Evolutionary conservation across 495 filamentous ascomycete genomes (phyloP).

Genomic region (Podospora didyma): DNA sequence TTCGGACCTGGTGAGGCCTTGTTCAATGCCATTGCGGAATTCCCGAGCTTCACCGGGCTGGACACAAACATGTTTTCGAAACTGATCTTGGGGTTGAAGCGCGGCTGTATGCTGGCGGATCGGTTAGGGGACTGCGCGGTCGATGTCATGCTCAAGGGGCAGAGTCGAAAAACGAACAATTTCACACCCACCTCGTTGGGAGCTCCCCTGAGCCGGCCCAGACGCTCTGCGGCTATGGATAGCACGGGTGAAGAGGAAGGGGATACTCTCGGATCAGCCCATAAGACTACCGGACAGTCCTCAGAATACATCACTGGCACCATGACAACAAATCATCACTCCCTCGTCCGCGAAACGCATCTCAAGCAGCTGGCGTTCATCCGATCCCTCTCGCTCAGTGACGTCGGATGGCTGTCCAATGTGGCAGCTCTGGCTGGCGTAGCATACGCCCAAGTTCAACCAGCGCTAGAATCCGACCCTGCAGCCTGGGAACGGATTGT

Average conservation of each 20-base stretch:
- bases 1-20: slow-evolving; percentile 5
- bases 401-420: slow-evolving; percentile 21
- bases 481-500: slow-evolving; percentile 1
- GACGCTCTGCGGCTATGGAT: neutral
- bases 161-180: neutral
- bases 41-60: neutral
- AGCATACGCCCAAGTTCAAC: slow-evolving; percentile 3
- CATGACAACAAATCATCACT: neutral
- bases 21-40: neutral
- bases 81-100: slow-evolving; percentile 12
- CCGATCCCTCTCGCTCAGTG: slow-evolving; percentile 7
- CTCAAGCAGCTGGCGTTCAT: slow-evolving; percentile 18
- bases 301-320: neutral
- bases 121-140: slow-evolving; percentile 7
- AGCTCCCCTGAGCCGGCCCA: too few species aligned
- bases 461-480: neutral
- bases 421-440: slow-evolving; percentile 7
- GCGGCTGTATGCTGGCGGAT: slow-evolving; percentile 1
- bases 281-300: too few species aligned
- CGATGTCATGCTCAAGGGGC: neutral
- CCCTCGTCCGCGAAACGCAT: slow-evolving; percentile 1
- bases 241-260: neutral
- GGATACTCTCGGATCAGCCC: too few species aligned
- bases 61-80: neutral
- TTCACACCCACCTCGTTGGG: too few species aligned